These are phyloP conservation scores for Sphaerulina populicola DNA, from an alignment of 2,329 filamentous ascomycete species.

Conservation along the genomic window DNA sequence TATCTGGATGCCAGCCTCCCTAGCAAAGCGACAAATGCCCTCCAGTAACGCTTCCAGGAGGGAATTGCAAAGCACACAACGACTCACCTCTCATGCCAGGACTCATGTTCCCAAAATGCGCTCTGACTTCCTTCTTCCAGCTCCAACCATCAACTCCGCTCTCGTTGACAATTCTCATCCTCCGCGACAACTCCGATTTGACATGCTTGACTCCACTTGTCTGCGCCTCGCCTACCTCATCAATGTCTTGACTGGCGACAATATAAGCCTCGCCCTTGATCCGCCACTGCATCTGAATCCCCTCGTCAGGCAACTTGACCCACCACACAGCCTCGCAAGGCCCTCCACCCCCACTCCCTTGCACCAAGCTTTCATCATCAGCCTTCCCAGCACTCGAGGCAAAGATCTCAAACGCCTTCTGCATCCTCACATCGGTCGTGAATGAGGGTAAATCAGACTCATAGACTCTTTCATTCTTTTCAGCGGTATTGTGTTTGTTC, in stretches of 20 bases:
- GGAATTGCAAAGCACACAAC: neutral
- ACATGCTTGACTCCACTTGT: constrained; percentile 50
- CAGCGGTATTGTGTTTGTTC: constrained; percentile 64
- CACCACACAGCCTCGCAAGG: constrained; percentile 79
- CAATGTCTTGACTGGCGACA: constrained; percentile 57
- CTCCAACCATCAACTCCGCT: constrained; percentile 53
- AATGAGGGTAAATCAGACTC: constrained; percentile 72
- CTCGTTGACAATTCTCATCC: constrained; percentile 54
- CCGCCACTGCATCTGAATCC: constrained; percentile 72
- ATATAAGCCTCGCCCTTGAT: constrained; percentile 69
- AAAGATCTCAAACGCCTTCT: constrained; percentile 67
- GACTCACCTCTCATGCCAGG: constrained; percentile 64
- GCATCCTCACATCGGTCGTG: constrained; percentile 83
- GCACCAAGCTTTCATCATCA: constrained; percentile 35
- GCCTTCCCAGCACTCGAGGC: constrained; percentile 43
- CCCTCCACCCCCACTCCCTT: constrained; percentile 55
- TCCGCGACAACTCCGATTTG: constrained; percentile 50
- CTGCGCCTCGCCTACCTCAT: constrained; percentile 41
- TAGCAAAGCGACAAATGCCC: too few species aligned
- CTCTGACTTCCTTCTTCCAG: constrained; percentile 71
- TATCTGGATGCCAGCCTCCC: too few species aligned
- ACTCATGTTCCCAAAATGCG: constrained; percentile 80
- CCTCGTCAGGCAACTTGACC: constrained; percentile 44
- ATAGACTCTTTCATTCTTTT: constrained; percentile 61
- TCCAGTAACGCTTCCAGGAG: neutral